Evolutionary conservation across 176 grass and related monocot species (phyloP), one percentile per base, ranked within the genome.

Genomic region (Juncus inflexus): DNA sequence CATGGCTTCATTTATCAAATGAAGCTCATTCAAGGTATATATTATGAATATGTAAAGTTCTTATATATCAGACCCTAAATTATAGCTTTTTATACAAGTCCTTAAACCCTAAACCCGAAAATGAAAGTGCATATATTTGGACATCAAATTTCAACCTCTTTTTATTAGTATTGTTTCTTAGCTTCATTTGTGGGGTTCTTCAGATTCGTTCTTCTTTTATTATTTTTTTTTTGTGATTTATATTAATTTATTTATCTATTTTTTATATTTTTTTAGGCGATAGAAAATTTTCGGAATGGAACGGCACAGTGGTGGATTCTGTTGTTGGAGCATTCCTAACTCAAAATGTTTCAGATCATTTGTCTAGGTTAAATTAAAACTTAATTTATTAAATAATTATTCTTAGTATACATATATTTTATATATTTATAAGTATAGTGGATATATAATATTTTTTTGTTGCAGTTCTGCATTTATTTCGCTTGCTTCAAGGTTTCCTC

Each of bases 381-480:
- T 55, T 7, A 56, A 36, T 41, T 39, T 38, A 2, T 65, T 8
- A 28, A n/a, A n/a, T 37, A 42, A 42, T 38, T 47, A 6, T 47
- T 47, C 1, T 47, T 9, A 47, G 4, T 47, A 6, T 47, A 47
- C n/a, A n/a, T 47, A 6, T 5, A 5, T 9, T 6, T 47, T 9
- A 47, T 47, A 9, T 47, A 47, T 47, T 47, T 47, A 47, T 47
- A 47, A 6, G 9, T 47, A 6, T 47, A 47, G 19, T 28, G 19
- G 19, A 28, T 47, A 47, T 47, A n/a, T 45, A 7, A 47, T 12
- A 57, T 58, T 55, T 58, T 71, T 68, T 58, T 14, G 80, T 63
- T 65, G 71, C 60, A 99, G 94, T 77, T 99, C 88, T 78, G 88
- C 88, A 5, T 99, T 78, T 67, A 92, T 99, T 80, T 67, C 83